Conservation (phyloP, 805 yeast genomes). For the Schizosaccharomyces lindneri region DNA sequence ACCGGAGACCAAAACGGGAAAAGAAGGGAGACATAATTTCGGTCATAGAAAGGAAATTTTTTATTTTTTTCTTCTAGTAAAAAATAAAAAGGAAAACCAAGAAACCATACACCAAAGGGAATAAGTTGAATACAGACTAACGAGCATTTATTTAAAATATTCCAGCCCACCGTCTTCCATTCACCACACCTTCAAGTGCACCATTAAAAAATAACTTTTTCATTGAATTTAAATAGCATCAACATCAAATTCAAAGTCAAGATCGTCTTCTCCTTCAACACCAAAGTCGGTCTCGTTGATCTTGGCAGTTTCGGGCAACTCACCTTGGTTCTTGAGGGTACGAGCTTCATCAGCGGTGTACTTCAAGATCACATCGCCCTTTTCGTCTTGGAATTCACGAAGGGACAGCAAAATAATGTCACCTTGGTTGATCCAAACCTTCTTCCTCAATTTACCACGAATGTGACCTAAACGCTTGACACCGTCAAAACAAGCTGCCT, state of each 20-base stretch:
- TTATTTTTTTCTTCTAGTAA: no score
- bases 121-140: not conserved
- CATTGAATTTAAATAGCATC: slow-evolving; percentile 49
- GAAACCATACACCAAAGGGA: not conserved
- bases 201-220: no score
- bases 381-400: slow-evolving; percentile 96
- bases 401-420: slow-evolving; percentile 85
- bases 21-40: no score
- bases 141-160: not conserved
- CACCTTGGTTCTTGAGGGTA: slow-evolving; percentile 83
- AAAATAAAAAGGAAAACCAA: not conserved
- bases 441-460: slow-evolving; percentile 96
- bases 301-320: slow-evolving; percentile 88
- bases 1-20: not conserved
- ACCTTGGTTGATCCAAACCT: slow-evolving; percentile 99
- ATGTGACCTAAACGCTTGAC: slow-evolving; percentile 85
- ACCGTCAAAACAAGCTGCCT: slow-evolving; percentile 88
- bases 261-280: slow-evolving; percentile 89
- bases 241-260: slow-evolving; percentile 93
- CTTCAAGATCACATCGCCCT: slow-evolving; percentile 93
- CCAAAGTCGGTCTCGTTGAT: slow-evolving; percentile 95
- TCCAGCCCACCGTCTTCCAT: not conserved
- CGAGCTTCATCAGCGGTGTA: slow-evolving; percentile 95
- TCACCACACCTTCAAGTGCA: no score
- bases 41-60: no score